phyloP scores from a whole-genome alignment of 2,329 filamentous ascomycete genomes.

The Fusarium sp. region DNA sequence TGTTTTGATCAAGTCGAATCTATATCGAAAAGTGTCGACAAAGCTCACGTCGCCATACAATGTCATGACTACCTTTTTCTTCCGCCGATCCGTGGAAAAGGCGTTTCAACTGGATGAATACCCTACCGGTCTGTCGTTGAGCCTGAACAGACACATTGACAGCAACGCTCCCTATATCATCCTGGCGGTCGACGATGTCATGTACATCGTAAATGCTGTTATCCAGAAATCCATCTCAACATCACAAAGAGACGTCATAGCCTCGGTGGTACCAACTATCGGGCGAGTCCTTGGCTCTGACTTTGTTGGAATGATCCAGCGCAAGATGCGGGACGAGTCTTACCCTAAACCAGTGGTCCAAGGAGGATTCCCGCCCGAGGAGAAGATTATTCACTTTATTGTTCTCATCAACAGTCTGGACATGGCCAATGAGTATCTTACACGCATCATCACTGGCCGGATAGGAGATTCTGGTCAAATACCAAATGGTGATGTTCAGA shows the following conservation, averaged over 20 bases:
- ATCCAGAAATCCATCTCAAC: slow-evolving; percentile 89
- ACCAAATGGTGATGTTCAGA: slow-evolving; percentile 49
- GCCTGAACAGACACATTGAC: slow-evolving; percentile 76
- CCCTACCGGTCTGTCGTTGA: slow-evolving; percentile 82
- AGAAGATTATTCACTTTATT: slow-evolving; percentile 88
- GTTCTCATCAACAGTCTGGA: slow-evolving; percentile 97
- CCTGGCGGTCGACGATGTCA: slow-evolving; percentile 96
- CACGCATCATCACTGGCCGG: slow-evolving; percentile 81
- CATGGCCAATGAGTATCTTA: slow-evolving; percentile 89
- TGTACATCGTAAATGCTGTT: slow-evolving; percentile 98
- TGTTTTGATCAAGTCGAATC: slow-evolving; percentile 81
- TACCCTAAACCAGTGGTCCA: slow-evolving; percentile 85
- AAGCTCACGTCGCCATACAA: slow-evolving; percentile 87
- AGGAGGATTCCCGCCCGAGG: slow-evolving; percentile 86
- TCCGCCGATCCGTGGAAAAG: slow-evolving; percentile 95
- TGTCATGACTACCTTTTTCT: slow-evolving; percentile 94
- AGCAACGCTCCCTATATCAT: slow-evolving; percentile 91
- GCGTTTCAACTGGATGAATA: slow-evolving; percentile 96
- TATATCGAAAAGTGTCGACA: slow-evolving; percentile 81
- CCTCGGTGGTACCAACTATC: slow-evolving; percentile 81
- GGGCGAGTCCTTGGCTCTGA: slow-evolving; percentile 85
- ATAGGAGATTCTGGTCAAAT: slow-evolving; percentile 60
- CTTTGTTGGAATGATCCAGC: slow-evolving; percentile 96
- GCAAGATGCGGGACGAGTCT: slow-evolving; percentile 96
- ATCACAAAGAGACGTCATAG: slow-evolving; percentile 81